These are phyloP conservation scores for Alternaria dauci DNA, from an alignment of 2,329 filamentous ascomycete species.

Conservation along the genomic window DNA sequence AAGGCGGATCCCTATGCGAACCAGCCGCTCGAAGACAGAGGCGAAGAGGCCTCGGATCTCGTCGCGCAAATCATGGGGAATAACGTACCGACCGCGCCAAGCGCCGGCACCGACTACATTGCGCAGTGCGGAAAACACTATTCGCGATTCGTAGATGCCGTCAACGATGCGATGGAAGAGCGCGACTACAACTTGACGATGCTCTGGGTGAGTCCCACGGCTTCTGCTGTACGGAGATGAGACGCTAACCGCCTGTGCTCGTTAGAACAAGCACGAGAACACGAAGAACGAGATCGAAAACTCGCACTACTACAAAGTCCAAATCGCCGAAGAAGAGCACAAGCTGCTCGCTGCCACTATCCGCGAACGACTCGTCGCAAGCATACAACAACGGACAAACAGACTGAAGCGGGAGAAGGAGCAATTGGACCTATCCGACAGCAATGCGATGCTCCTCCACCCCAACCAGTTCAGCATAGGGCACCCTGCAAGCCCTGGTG, in stretches of 20 bases:
- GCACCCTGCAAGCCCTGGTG: conserved; percentile 69
- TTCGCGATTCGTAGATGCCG: conserved; percentile 81
- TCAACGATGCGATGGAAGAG: conserved; percentile 88
- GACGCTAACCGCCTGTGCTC: conserved; percentile 22
- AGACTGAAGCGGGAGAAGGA: conserved; percentile 71
- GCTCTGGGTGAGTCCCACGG: conserved; percentile 71
- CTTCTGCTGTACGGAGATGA: not conserved
- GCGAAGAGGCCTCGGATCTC: conserved; percentile 72
- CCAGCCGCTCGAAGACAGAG: conserved; percentile 70
- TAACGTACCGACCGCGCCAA: conserved; percentile 52
- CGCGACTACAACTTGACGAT: conserved; percentile 83
- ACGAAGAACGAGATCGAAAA: conserved; percentile 64
- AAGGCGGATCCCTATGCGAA: conserved; percentile 82
- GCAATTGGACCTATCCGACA: conserved; percentile 71
- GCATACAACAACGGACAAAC: conserved; percentile 64
- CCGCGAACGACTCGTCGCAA: conserved; percentile 67
- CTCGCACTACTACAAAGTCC: conserved; percentile 66
- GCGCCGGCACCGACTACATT: conserved; percentile 73
- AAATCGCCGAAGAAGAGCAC: conserved; percentile 70
- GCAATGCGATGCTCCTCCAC: conserved; percentile 70
- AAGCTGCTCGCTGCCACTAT: conserved; percentile 66
- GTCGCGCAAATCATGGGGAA: conserved; percentile 56
- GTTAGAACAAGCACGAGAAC: conserved; percentile 65
- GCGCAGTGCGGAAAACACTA: conserved; percentile 79
- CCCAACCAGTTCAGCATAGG: conserved; percentile 72